These are phyloP conservation scores for Sporisorium scitamineum DNA, from an alignment of 1,284 basidiomycete species.

Conservation along the genomic window DNA sequence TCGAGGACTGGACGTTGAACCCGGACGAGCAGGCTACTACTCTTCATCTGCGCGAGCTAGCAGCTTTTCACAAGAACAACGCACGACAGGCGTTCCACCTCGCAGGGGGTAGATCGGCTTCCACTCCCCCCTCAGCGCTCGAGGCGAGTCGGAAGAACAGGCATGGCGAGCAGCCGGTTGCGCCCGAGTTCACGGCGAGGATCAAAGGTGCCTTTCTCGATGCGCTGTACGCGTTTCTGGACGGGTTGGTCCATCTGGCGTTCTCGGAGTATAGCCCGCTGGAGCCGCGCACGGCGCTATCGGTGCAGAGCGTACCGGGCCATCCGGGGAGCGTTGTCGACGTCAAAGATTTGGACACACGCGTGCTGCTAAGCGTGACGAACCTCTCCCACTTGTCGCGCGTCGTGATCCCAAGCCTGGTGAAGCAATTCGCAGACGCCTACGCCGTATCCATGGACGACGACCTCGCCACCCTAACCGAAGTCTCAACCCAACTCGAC, in stretches of 20 bases:
- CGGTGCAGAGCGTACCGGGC: conserved; percentile 50
- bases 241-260: conserved; percentile 87
- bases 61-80: conserved; percentile 85
- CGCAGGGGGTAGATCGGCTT: conserved; percentile 77
- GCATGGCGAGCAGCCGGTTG: conserved; percentile 27
- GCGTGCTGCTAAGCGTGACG: conserved; percentile 87
- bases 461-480: conserved; percentile 82
- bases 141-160: conserved; percentile 29
- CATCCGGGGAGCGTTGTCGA: conserved; percentile 58
- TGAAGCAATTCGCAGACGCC: conserved; percentile 81
- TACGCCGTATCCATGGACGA: conserved; percentile 81
- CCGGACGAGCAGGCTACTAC: conserved; percentile 71
- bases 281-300: conserved; percentile 50
- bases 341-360: conserved; percentile 75
- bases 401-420: conserved; percentile 81
- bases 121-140: conserved; percentile 19
- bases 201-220: conserved; percentile 90
- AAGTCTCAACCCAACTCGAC: conserved; percentile 85
- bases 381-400: conserved; percentile 85
- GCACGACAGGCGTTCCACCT: conserved; percentile 84
- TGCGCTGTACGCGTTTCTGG: conserved; percentile 85
- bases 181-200: conserved; percentile 71
- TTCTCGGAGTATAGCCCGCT: conserved; percentile 71
- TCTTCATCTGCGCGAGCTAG: conserved; percentile 78
- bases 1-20: conserved; percentile 86